A percentile compares a stretch with the other conserved stretches of the same genome.
Evolutionary conservation across 2,329 filamentous ascomycete species (phyloP).

Genomic region (Ceratocystiopsis sp.): DNA sequence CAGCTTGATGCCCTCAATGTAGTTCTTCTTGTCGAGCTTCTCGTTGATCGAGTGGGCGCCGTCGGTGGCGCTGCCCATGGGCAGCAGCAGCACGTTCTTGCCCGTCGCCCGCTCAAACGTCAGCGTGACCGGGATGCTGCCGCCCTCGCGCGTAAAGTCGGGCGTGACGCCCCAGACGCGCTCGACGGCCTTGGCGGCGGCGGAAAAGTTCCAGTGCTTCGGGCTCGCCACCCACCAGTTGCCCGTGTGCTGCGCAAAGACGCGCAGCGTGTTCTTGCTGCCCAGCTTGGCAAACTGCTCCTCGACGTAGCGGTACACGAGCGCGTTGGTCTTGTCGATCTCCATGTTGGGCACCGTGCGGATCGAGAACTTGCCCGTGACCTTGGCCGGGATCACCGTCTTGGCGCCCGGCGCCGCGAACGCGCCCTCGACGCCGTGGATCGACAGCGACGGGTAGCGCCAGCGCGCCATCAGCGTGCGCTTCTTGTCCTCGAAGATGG

Average conservation of each 20-base stretch:
- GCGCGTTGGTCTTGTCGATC: conserved; percentile 69
- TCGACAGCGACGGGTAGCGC: conserved; percentile 82
- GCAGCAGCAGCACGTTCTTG: conserved; percentile 90
- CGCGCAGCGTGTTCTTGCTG: conserved; percentile 82
- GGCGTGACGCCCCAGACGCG: conserved; percentile 86
- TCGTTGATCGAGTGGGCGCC: conserved; percentile 97
- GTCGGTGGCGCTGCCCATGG: conserved; percentile 95
- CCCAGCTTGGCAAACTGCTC: conserved; percentile 71
- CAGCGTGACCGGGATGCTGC: conserved; percentile 90
- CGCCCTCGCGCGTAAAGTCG: conserved; percentile 90
- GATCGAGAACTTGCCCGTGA: conserved; percentile 96
- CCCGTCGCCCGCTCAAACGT: conserved; percentile 95
- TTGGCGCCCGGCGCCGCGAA: conserved; percentile 90
- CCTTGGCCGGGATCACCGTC: conserved; percentile 96
- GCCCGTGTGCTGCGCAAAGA: conserved; percentile 70
- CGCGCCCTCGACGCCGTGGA: conserved; percentile 90
- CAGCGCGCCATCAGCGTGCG: conserved; percentile 87
- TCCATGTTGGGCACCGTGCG: conserved; percentile 97
- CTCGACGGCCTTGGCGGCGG: conserved; percentile 89
- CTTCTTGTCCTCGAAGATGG: conserved; percentile 80
- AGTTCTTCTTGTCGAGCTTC: conserved; percentile 93
- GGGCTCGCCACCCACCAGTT: conserved; percentile 99
- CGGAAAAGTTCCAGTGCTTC: conserved; percentile 97
- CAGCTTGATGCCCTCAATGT: conserved; percentile 95
- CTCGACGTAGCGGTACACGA: conserved; percentile 70